A percentile compares a stretch with the other conserved stretches of the same genome.
phyloP scores from a whole-genome alignment of 306 rosid genomes.

The Cucurbita argyrosperma region DNA sequence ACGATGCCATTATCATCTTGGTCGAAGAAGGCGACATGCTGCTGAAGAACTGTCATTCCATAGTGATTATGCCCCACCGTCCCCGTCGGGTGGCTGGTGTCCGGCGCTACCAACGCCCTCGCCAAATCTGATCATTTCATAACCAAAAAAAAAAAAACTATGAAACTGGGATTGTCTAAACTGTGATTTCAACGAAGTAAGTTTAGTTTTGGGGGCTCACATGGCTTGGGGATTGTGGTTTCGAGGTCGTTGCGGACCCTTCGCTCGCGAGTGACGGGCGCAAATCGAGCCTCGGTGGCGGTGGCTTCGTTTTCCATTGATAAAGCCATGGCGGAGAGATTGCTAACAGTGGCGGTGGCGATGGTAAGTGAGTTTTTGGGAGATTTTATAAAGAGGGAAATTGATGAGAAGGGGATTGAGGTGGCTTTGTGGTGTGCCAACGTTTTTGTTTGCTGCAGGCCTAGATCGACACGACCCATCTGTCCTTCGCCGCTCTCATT shows the following conservation, averaged over 20 bases:
- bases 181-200: too few species aligned
- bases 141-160: too few species aligned
- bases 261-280: conserved; percentile 47
- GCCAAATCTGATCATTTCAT: conserved; percentile 18
- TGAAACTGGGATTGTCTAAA: too few species aligned
- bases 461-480: neutral
- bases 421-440: neutral
- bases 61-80: conserved; percentile 40
- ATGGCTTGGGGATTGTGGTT: conserved; percentile 55
- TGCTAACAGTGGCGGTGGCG: neutral
- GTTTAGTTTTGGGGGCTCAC: conserved; percentile 5
- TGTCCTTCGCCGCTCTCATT: neutral
- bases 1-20: conserved; percentile 56
- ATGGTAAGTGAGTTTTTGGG: neutral
- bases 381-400: neutral
- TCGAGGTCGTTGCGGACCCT: conserved; percentile 62
- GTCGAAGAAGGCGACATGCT: conserved; percentile 70
- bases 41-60: conserved; percentile 67
- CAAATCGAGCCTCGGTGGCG: conserved; percentile 41
- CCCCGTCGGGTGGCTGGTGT: conserved; percentile 53
- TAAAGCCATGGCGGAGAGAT: conserved; percentile 21
- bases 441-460: neutral
- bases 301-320: conserved; percentile 33
- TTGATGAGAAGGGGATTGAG: neutral
- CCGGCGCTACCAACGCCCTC: conserved; percentile 64